Evolutionary conservation across 148 eudicot genomes (phyloP).

Genomic region (Amaranthus hypochondriacus): DNA sequence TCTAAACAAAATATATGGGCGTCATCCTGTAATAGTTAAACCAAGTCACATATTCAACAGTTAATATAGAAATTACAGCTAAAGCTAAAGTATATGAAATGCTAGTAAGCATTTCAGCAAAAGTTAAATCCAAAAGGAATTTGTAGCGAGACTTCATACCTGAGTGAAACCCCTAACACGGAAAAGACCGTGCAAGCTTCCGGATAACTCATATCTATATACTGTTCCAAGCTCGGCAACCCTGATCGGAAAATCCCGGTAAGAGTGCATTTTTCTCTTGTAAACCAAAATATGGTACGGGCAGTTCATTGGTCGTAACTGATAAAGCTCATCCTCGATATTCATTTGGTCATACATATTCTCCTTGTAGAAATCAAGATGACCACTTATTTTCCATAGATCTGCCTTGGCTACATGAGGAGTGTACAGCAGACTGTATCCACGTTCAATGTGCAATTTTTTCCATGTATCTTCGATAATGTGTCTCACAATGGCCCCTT

Average conservation of each 20-base stretch:
- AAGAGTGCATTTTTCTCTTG: constrained; percentile 83
- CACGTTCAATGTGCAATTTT: constrained; percentile 74
- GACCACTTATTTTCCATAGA: constrained; percentile 98
- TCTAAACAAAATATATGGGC: constrained; percentile 97
- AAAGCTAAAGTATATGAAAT: not conserved
- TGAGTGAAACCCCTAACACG: constrained; percentile 98
- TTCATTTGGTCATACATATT: constrained; percentile 97
- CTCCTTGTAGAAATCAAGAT: constrained; percentile 92
- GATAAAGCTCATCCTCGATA: constrained; percentile 91
- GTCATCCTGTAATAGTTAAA: constrained; percentile 63
- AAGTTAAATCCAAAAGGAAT: not conserved
- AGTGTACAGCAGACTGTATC: constrained; percentile 84
- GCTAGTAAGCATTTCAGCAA: not conserved
- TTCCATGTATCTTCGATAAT: constrained; percentile 95
- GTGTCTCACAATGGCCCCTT: constrained; percentile 89
- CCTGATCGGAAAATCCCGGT: constrained; percentile 88
- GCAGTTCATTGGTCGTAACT: constrained; percentile 99
- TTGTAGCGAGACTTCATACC: constrained; percentile 33
- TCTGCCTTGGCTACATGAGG: constrained; percentile 99
- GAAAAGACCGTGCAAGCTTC: constrained; percentile 95
- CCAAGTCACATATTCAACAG: not conserved
- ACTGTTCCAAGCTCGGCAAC: constrained; percentile 99
- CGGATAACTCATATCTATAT: constrained; percentile 93
- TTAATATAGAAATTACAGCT: not conserved
- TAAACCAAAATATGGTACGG: constrained; percentile 94